These are phyloP conservation scores for Scheffersomyces spartinae DNA, from an alignment of 805 yeast genomes.

Conservation along the genomic window DNA sequence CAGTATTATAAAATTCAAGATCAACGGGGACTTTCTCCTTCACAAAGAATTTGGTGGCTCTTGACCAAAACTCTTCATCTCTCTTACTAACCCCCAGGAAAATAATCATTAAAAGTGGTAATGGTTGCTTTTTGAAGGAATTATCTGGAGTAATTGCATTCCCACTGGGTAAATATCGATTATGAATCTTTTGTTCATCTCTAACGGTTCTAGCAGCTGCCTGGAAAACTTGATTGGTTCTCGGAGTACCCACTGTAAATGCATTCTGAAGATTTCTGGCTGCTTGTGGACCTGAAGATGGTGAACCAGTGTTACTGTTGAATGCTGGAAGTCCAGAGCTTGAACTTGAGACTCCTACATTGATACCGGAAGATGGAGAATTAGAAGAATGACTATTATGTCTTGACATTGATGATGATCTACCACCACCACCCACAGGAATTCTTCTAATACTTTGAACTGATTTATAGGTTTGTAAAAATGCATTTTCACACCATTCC, in stretches of 20 bases:
- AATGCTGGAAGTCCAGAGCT: constrained; percentile 2
- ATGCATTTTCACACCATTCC: constrained; percentile 95
- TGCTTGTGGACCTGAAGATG: constrained; percentile 1
- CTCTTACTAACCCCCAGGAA: constrained; percentile 46
- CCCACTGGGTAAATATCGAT: constrained; percentile 33
- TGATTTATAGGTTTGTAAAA: constrained; percentile 49
- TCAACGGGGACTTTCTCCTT: constrained; percentile 30
- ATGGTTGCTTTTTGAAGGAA: constrained; percentile 38
- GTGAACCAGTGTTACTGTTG: background rate
- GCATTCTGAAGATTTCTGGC: background rate
- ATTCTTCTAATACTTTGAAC: constrained; percentile 13
- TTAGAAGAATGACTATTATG: constrained; percentile 1
- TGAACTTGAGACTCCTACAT: background rate
- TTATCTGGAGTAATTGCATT: constrained; percentile 28
- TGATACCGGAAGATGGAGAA: background rate
- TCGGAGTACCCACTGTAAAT: constrained; percentile 35
- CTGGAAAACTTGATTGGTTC: constrained; percentile 39
- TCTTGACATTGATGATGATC: background rate
- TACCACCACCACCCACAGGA: constrained; percentile 1
- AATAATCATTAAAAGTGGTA: constrained; percentile 53
- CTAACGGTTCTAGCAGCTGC: constrained; percentile 38
- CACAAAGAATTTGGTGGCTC: constrained; percentile 40
- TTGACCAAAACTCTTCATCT: constrained; percentile 32
- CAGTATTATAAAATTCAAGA: constrained; percentile 26
- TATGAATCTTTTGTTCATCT: constrained; percentile 31